Percentiles rank a stretch among this genome's conserved stretches.
These are phyloP conservation scores for Trichosporon asahii DNA, from an alignment of 1,284 basidiomycete genomes.

Conservation along the genomic window DNA sequence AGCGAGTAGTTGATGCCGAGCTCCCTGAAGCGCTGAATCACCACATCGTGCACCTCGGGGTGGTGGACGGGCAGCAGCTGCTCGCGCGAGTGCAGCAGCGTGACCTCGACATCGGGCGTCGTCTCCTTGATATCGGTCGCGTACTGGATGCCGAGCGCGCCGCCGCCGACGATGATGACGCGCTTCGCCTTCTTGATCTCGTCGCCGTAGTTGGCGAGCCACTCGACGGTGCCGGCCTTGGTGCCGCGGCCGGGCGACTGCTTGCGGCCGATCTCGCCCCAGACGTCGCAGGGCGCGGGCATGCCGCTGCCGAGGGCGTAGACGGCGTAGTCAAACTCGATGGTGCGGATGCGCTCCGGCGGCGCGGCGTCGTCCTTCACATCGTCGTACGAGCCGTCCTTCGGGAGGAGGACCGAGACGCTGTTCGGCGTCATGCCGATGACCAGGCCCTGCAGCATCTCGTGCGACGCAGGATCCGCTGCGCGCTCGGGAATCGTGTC, in stretches of 20 bases:
- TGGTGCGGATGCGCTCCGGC: conserved; percentile 22
- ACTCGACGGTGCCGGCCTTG: conserved; percentile 38
- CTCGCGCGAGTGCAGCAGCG: conserved; percentile 54
- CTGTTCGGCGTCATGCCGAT: conserved; percentile 54
- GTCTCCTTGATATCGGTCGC: conserved; percentile 54
- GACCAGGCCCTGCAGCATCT: conserved; percentile 57
- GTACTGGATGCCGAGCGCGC: conserved; percentile 56
- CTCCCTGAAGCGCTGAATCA: conserved; percentile 43
- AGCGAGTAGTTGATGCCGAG: conserved; percentile 53
- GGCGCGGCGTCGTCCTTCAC: conserved; percentile 18
- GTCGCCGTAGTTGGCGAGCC: conserved; percentile 32
- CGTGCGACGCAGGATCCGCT: conserved; percentile 25
- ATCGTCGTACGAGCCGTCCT: conserved; percentile 18
- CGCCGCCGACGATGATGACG: conserved; percentile 53
- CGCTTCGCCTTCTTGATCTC: conserved; percentile 44
- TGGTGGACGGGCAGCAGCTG: conserved; percentile 54
- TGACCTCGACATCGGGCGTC: conserved; percentile 52
- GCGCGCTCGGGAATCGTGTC: conserved; percentile 25
- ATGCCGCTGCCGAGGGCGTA: conserved; percentile 51
- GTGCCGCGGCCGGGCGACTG: conserved; percentile 31
- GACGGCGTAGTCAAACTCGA: conserved; percentile 53
- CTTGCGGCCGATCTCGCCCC: conserved; percentile 29
- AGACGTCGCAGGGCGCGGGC: conserved; percentile 48
- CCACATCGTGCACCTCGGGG: conserved; percentile 48
- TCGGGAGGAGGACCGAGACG: conserved; percentile 54